Base-by-base conservation (phyloP, 495 filamentous ascomycete genomes). In the Aspergillus diversus region DNA sequence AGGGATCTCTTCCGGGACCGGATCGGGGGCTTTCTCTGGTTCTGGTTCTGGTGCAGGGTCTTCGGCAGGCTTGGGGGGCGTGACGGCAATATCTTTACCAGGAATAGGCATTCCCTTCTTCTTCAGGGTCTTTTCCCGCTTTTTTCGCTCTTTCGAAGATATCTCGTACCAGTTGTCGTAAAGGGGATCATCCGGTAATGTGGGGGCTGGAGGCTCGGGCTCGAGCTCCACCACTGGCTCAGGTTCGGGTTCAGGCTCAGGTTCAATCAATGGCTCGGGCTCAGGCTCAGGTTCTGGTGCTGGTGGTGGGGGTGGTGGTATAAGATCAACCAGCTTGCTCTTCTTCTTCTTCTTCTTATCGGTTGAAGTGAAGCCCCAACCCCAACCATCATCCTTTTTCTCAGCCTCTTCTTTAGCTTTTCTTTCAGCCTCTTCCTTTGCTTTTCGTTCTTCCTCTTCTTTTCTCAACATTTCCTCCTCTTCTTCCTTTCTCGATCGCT, bases 111-210 rank as follows among this genome's bases (percentile, higher is more conserved):
- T 69, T 5, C 72, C 72, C 54, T 75, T 78, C 34, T 69, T 73
- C 0, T 60, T 66, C 51, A 80, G 46, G 16, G 66, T 54, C 57
- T 74, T 80, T 34, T 78, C 76, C 35, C 77, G 72, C 47, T 69
- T 75, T 65, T 78, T 78, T n/a, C 73, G 65, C 5, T 78, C 77
- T 58, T 78, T 78, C 2, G 74, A 75, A 5, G 68, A 72, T 15
- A 80, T 39, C n/a, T 34, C 67, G 1, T 59, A 16, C 76, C 76
- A 80, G 32, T 72, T 68, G 7, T 75, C 64, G 54, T 80, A 80
- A 7, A 80, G 67, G 37, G 76, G 75, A 61, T 77, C 72, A 55
- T 75, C 71, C 27, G 68, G 73, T 6, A 74, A 56, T 16, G 61
- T 46, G 49, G 71, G 63, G 0, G 73, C 69, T 55, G 77, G 73